phyloP scores from a whole-genome alignment of 1,284 basidiomycete species.

The Omphalotus olearius region DNA sequence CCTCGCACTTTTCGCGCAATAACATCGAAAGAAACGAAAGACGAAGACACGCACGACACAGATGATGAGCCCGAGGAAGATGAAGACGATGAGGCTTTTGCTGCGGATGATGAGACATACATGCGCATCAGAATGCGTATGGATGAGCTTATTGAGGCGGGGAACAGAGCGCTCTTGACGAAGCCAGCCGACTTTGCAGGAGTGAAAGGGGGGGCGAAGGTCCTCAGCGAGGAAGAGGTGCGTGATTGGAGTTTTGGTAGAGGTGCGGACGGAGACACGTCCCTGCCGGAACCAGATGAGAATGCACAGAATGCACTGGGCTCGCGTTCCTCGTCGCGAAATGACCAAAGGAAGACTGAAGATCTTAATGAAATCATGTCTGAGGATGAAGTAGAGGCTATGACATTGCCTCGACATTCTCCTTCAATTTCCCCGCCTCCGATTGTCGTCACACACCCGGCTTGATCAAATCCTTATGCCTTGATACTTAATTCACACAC shows the following conservation, averaged over 20 bases:
- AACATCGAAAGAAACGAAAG: slow-evolving; percentile 36
- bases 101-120: slow-evolving; percentile 42
- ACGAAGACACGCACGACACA: slow-evolving; percentile 24
- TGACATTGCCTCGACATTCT: slow-evolving; percentile 25
- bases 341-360: slow-evolving; percentile 20
- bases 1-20: slow-evolving; percentile 57
- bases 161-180: slow-evolving; percentile 56
- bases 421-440: slow-evolving; percentile 28
- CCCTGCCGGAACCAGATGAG: slow-evolving; percentile 5
- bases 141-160: slow-evolving; percentile 58
- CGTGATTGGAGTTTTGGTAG: slow-evolving; percentile 47
- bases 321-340: slow-evolving; percentile 23
- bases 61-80: slow-evolving; percentile 35
- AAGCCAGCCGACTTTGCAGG: slow-evolving; percentile 47
- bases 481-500: too few species aligned
- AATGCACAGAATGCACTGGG: slow-evolving; percentile 21
- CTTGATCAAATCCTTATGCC: background rate
- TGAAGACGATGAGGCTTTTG: slow-evolving; percentile 39
- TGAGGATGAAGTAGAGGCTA: slow-evolving; percentile 36
- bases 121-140: slow-evolving; percentile 56
- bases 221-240: slow-evolving; percentile 68
- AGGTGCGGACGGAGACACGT: slow-evolving; percentile 13
- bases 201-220: slow-evolving; percentile 49
- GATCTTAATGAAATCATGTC: slow-evolving; percentile 18
- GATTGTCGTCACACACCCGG: slow-evolving; percentile 31